phyloP scores from a whole-genome alignment of 345 rosid species.

The Abelmoschus esculentus region DNA sequence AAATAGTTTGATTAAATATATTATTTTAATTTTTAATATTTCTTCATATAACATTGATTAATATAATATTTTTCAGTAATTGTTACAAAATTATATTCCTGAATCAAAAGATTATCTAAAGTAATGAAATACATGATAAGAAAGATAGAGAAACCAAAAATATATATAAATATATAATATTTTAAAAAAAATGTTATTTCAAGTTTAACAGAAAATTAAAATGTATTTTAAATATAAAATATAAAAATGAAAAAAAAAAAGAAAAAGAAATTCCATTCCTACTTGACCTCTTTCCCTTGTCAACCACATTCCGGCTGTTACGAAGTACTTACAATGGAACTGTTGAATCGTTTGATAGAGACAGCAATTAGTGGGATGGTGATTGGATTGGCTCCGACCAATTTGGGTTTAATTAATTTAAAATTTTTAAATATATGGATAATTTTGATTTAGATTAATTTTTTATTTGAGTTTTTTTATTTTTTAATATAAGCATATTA shows the following conservation, averaged over 20 bases:
- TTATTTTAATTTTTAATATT: too few relatives aligned
- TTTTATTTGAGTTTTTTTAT: too few relatives aligned
- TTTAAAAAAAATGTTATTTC: not conserved
- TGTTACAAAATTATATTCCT: not conserved
- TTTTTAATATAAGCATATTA: too few relatives aligned
- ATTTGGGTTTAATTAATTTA: too few relatives aligned
- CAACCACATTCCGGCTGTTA: conserved; percentile 28
- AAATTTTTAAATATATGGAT: too few relatives aligned
- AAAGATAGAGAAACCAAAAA: not conserved
- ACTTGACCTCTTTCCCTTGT: conserved; percentile 23
- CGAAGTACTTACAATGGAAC: not conserved
- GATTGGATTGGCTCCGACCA: too few relatives aligned
- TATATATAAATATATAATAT: not conserved
- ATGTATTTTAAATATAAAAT: not conserved
- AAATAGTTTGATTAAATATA: too few relatives aligned
- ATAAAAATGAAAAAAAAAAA: not conserved
- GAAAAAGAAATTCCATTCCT: conserved; percentile 7
- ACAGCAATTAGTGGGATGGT: too few relatives aligned
- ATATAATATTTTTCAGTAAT: too few relatives aligned
- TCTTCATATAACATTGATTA: too few relatives aligned
- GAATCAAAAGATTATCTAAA: not conserved
- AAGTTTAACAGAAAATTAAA: not conserved
- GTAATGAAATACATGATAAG: not conserved
- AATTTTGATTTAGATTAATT: too few relatives aligned
- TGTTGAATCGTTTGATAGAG: not conserved